A percentile compares a stretch with the other conserved stretches of the same genome.
phyloP scores from a whole-genome alignment of 1,284 basidiomycete genomes.

The Melampsora abietis-canadensis region DNA sequence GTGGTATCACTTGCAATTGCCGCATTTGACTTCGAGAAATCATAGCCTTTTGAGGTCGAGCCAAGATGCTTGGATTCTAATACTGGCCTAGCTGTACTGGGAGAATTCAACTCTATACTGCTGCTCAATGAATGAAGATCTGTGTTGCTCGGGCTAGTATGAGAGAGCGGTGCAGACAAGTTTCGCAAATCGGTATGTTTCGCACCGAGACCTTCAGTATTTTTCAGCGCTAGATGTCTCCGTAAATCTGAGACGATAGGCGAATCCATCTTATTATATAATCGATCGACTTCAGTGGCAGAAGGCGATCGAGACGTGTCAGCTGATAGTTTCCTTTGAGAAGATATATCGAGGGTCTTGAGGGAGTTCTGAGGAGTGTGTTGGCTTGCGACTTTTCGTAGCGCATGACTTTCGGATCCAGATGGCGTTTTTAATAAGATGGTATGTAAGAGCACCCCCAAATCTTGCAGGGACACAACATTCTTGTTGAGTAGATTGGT shows the following conservation, averaged over 20 bases:
- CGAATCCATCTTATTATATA: slow-evolving; percentile 24
- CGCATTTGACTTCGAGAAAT: slow-evolving; percentile 42
- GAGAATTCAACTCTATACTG: slow-evolving; percentile 19
- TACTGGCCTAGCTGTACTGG: slow-evolving; percentile 20
- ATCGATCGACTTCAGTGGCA: slow-evolving; percentile 31
- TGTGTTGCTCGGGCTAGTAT: slow-evolving; percentile 8
- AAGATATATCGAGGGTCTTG: slow-evolving; percentile 14
- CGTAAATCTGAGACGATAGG: slow-evolving; percentile 41
- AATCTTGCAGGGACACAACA: slow-evolving; percentile 68
- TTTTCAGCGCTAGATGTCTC: slow-evolving; percentile 30
- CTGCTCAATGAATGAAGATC: slow-evolving; percentile 12
- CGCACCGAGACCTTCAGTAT: slow-evolving; percentile 12
- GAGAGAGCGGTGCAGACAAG: not conserved
- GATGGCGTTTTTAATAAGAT: slow-evolving; percentile 71
- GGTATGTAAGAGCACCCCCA: slow-evolving; percentile 88
- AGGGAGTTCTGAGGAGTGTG: not conserved
- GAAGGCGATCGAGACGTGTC: slow-evolving; percentile 32
- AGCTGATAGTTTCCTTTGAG: slow-evolving; percentile 29
- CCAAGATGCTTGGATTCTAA: slow-evolving; percentile 30
- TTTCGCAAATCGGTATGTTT: slow-evolving; percentile 23
- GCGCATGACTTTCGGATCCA: slow-evolving; percentile 20
- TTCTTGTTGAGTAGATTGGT: slow-evolving; percentile 64
- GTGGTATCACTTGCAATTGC: slow-evolving; percentile 40
- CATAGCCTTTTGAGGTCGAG: slow-evolving; percentile 40
- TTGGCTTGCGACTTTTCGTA: slow-evolving; percentile 20